Evolutionary conservation across 2,329 filamentous ascomycete species (phyloP), one percentile per base, ranked within the genome.

Genomic region (Pyrenophora tritici-repentis): DNA sequence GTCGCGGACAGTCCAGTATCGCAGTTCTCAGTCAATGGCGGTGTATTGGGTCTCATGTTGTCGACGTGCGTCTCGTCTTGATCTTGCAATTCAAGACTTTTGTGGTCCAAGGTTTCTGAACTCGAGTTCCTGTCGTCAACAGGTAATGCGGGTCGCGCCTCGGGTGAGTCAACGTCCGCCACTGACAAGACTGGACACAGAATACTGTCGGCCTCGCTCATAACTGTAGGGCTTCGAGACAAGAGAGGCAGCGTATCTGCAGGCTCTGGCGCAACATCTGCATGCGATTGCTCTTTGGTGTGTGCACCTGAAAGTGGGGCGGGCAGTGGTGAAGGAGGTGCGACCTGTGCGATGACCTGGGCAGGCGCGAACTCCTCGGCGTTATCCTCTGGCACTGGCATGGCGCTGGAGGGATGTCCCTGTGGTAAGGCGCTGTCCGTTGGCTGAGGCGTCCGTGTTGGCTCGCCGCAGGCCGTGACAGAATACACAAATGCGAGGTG

Each of bases 301-400:
- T n/a, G 17, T 18, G 43, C 31, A 42, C 32, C 32, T 14, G 16
- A 14, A n/a, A 37, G 37, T 37, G 48, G 35, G 36, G 18, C 17
- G 13, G 42, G 22, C 9, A 26, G 20, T 5, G 26, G 16, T 42
- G 31, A 12, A 46, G 48, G 16, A 47, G 42, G 37, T 38, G 48
- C 48, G 48, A 41, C 42, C 42, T 46, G 22, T 32, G 36, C 32
- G 13, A 33, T 36, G 10, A 32, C 17, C 48, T 47, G 31, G 13
- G 22, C 12, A 37, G 48, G 31, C 22, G 22, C 22, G 17, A 20
- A 14, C 24, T 20, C 36, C 18, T 37, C 29, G 13, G 31, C 17
- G 1, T 29, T 12, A 9, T 9, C 26, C 26, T 29, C 26, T 29
- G 8, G 9, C 10, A 6, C 1, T 29, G 10, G 5, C 26, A 29